A percentile compares a stretch with the other conserved stretches of the same genome.
Evolutionary conservation across 768 basidiomycete species (phyloP).

Genomic region (Nevesoporus exiguus): DNA sequence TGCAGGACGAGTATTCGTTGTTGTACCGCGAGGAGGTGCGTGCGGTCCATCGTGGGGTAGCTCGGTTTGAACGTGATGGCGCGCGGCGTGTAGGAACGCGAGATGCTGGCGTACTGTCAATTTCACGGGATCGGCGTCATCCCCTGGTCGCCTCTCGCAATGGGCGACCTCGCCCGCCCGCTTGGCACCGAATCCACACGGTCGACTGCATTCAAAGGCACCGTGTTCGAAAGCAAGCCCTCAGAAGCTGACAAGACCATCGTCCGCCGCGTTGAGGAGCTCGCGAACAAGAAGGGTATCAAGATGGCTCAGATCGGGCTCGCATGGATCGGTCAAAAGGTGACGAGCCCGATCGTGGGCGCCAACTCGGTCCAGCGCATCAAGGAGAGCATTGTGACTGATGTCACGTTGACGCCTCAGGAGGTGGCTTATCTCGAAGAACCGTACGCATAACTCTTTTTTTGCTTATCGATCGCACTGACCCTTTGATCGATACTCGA

Average conservation of each 20-base stretch:
- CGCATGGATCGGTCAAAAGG: conserved; percentile 40
- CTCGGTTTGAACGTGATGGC: neutral
- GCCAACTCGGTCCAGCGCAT: conserved; percentile 32
- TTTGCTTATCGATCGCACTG: neutral
- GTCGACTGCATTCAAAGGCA: conserved; percentile 20
- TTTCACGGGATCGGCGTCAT: conserved; percentile 51
- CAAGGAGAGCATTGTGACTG: conserved; percentile 27
- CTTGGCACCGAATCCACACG: conserved; percentile 23
- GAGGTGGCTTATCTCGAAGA: conserved; percentile 33
- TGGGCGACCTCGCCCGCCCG: conserved; percentile 40
- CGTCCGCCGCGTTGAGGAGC: conserved; percentile 29
- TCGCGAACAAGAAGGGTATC: conserved; percentile 37
- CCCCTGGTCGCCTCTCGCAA: conserved; percentile 46
- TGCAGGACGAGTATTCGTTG: conserved; percentile 45
- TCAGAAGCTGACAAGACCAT: conserved; percentile 34
- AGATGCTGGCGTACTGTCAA: conserved; percentile 45
- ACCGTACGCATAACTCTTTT: conserved; percentile 19
- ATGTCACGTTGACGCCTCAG: conserved; percentile 25
- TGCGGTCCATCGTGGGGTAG: neutral
- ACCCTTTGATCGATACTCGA: neutral
- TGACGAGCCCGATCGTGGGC: conserved; percentile 46
- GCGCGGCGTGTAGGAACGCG: conserved; percentile 37
- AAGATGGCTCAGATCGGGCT: conserved; percentile 46
- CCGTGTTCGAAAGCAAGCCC: conserved; percentile 22
- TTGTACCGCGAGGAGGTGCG: neutral